A percentile compares a stretch with the other conserved stretches of the same genome.
These are phyloP conservation scores for Lichtheimia ornata DNA, from an alignment of 371 early-diverging fungal species.

Conservation along the genomic window DNA sequence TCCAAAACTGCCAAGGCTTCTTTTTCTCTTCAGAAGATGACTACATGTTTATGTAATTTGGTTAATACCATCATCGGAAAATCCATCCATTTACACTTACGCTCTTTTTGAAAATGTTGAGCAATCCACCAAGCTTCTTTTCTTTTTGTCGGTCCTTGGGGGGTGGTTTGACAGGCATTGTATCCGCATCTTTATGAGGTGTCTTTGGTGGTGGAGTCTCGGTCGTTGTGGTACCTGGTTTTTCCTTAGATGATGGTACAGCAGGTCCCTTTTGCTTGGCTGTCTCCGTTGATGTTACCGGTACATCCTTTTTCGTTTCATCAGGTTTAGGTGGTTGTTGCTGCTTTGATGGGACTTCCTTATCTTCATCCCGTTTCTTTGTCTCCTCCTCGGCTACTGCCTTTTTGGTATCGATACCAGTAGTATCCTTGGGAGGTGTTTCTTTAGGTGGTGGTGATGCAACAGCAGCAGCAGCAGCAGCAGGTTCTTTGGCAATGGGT, in stretches of 20 bases:
- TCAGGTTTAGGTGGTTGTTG: neutral
- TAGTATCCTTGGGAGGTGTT: neutral
- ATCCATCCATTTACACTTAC: neutral
- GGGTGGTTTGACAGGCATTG: constrained; percentile 7
- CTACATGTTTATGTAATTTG: neutral
- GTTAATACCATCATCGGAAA: neutral
- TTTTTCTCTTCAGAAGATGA: constrained; percentile 3
- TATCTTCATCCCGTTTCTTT: neutral
- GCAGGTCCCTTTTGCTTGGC: constrained; percentile 6
- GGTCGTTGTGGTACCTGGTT: neutral
- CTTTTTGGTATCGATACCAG: neutral
- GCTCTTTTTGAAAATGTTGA: constrained; percentile 1
- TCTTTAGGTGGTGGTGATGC: neutral
- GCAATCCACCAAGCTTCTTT: constrained; percentile 8
- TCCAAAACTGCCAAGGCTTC: constrained; percentile 14
- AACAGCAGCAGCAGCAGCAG: neutral
- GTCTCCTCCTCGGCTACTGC: neutral
- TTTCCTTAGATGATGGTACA: neutral
- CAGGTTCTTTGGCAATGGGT: no score
- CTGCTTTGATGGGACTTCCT: no score
- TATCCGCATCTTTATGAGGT: neutral
- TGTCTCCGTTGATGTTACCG: neutral
- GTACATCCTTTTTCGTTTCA: neutral
- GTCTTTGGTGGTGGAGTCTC: constrained; percentile 1
- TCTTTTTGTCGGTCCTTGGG: constrained; percentile 2